Percentiles rank a stretch among this genome's conserved stretches.
Evolutionary conservation across 768 basidiomycete species (phyloP).

Genomic region (Pisolithus tinctorius): DNA sequence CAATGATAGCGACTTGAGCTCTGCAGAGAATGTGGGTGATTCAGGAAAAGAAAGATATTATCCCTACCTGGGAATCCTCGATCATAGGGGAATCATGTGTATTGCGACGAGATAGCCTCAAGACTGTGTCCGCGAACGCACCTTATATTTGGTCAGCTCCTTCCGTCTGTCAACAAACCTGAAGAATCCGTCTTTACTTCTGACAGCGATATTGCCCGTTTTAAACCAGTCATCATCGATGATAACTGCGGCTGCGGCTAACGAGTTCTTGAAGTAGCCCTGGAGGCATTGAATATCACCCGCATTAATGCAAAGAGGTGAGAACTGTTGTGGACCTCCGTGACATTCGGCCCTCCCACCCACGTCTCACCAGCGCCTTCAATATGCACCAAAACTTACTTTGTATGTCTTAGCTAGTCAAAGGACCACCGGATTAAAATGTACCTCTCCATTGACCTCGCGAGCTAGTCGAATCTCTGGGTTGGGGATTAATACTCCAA

Average conservation of each 20-base stretch:
- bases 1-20: conserved; percentile 71
- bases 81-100: too few species aligned
- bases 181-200: conserved; percentile 66
- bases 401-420: neutral
- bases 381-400: conserved; percentile 20
- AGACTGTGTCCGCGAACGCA: neutral
- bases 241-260: conserved; percentile 63
- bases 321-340: conserved; percentile 48
- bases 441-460: conserved; percentile 47
- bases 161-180: conserved; percentile 70
- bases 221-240: conserved; percentile 78
- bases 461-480: conserved; percentile 68
- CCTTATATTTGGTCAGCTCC: conserved; percentile 75
- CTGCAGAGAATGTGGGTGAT: conserved; percentile 40
- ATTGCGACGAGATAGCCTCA: neutral
- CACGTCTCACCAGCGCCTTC: conserved; percentile 70
- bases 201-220: conserved; percentile 75
- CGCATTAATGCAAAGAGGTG: neutral
- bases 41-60: neutral
- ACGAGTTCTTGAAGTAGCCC: conserved; percentile 72
- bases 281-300: conserved; percentile 13
- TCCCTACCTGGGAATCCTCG: conserved; percentile 69
- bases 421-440: neutral
- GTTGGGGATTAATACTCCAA: conserved; percentile 68
- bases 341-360: conserved; percentile 69